Conservation (phyloP, 768 basidiomycete genomes). For the Boletus pseudopeckii region DNA sequence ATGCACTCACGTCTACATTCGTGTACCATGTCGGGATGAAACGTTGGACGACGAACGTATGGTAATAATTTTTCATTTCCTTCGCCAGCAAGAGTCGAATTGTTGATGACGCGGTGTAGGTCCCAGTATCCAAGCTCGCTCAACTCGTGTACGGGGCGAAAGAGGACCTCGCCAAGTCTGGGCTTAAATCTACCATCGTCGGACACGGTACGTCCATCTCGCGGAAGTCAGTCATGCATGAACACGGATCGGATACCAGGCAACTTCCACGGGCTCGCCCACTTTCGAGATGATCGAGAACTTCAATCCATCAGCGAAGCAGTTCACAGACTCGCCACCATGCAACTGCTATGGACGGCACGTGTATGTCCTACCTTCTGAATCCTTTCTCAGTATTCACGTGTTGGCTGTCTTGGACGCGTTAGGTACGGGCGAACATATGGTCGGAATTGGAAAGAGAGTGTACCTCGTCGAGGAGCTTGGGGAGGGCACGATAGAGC, state of each 20-base stretch:
- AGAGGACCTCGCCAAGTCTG: slow-evolving; percentile 61
- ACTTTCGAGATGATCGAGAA: slow-evolving; percentile 60
- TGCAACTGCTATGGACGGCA: slow-evolving; percentile 53
- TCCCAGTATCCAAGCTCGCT: slow-evolving; percentile 67
- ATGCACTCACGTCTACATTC: slow-evolving; percentile 70
- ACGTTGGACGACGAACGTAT: slow-evolving; percentile 89
- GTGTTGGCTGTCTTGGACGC: neutral
- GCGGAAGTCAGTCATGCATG: neutral
- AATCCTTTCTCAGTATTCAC: neutral
- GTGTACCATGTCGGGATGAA: slow-evolving; percentile 58
- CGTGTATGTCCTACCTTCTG: slow-evolving; percentile 46
- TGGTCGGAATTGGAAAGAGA: slow-evolving; percentile 83
- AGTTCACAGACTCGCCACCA: slow-evolving; percentile 55
- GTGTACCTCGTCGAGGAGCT: slow-evolving; percentile 82
- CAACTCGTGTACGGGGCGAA: slow-evolving; percentile 75
- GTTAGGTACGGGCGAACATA: slow-evolving; percentile 81
- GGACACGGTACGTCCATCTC: slow-evolving; percentile 54
- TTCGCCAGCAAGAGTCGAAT: neutral
- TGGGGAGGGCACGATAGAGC: slow-evolving; percentile 72
- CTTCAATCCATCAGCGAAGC: slow-evolving; percentile 50
- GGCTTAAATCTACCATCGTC: slow-evolving; percentile 64
- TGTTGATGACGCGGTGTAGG: slow-evolving; percentile 34
- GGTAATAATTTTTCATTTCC: slow-evolving; percentile 41
- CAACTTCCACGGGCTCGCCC: slow-evolving; percentile 47
- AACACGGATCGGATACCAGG: slow-evolving; percentile 25